Evolutionary conservation across 768 basidiomycete genomes (phyloP), one percentile per base, ranked within the genome.

Genomic region (Hortiboletus flavorubellus): DNA sequence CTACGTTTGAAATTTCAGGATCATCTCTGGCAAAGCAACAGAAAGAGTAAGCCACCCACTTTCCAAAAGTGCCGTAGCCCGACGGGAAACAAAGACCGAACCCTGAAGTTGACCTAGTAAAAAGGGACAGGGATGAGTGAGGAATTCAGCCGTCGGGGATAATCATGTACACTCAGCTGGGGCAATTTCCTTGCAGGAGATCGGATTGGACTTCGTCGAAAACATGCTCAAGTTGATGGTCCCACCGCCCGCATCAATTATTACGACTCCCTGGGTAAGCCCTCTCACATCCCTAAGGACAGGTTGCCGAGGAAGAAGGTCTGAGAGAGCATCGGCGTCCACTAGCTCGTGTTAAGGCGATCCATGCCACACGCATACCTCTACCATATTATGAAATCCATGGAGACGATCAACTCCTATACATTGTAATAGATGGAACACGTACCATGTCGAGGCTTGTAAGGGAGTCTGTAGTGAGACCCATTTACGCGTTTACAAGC

Each of bases 31-130:
- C 0, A 40, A 38, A 33, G 5, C 0, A 34, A 40, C 2, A 12
- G 30, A 50, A 21, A 21, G 21, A 21, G 21, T 21, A 21, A 21
- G 21, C 21, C 21, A 21, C 21, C 21, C 1, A 21, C 49, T 31
- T n/a, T 50, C 18, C 7, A 50, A 15, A 29, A 50, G n/a, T 0
- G 18, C 15, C 12, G 2, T 16, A 21, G 49, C 49, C 2, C 30
- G 16, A 2, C 39, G 39, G 2, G 49, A 33, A 16, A 81, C 77
- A 55, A 76, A 79, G 1, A 78, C 70, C 0, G 80, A 80, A n/a
- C 80, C 80, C 43, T 74, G 67, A 47, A 80, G 72, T 29, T 72
- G 70, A 64, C 78, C 78, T 80, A n/a, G n/a, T n/a, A 44, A 15
- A 18, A 30, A n/a, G 16, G 18, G 9, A 16, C 1, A 21, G 31